Evolutionary conservation across 306 rosid genomes (phyloP), one percentile per base, ranked within the genome.

Genomic region (Vigna nakashimae): DNA sequence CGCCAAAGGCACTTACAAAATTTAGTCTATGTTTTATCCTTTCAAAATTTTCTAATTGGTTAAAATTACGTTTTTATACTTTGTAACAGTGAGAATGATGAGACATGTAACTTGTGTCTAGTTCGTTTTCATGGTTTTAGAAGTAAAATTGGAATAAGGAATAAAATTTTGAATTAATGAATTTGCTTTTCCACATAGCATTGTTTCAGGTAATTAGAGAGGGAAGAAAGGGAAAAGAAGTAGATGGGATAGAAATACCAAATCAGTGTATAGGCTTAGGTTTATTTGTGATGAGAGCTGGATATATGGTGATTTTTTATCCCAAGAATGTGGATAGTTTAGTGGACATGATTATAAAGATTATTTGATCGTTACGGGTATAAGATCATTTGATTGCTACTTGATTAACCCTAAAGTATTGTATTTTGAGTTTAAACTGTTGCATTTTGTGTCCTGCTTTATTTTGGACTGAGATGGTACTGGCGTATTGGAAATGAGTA

Each of bases 231-330:
- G 15, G 16, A 45, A 45, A 45, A 45, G 11, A 45, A 45, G 4
- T 2, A 12, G 15, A 45, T 45, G 3, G 15, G 16, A 45, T 45
- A 45, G 50, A 3, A 45, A 45, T 45, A 0, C 1, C 50, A 45
- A 45, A 1, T 52, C 42, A 34, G 8, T 59, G 38, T 59, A 13
- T 55, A 22, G 30, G 46, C 15, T 38, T 55, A 14, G 46, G 11
- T 82, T 51, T 69, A 28, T 22, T 82, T 62, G 60, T 49, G 11
- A 18, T 63, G 11, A 38, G 30, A 68, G 65, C 57, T 81, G 63
- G 65, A 66, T 45, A 8, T 38, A 2, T 50, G 6, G 67, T 68
- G 69, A 75, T 22, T 38, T 59, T 3, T 55, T 30, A 32, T 65
- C 55, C 14, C 13, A 51, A 10, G 0, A 6, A 24, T 52, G 20